A percentile compares a stretch with the other conserved stretches of the same genome.
Evolutionary conservation across 768 basidiomycete genomes (phyloP).

Genomic region (Mycena rosella): DNA sequence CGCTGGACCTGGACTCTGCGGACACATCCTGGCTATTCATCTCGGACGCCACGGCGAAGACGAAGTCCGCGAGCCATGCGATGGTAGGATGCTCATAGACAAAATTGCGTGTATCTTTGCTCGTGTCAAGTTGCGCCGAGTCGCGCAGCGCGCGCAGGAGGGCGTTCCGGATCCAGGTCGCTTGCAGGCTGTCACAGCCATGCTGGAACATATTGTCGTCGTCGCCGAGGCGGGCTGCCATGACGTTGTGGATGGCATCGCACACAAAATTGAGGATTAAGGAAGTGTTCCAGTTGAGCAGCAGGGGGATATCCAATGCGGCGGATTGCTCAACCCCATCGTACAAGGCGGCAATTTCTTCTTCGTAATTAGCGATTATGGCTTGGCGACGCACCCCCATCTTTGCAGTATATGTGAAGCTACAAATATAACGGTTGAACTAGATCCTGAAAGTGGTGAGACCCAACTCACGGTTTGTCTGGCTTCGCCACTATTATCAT

Average conservation of each 20-base stretch:
- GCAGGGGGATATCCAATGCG: constrained; percentile 41
- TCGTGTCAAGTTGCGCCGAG: constrained; percentile 37
- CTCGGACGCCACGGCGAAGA: constrained; percentile 23
- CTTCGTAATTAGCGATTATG: constrained; percentile 52
- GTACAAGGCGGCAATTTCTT: constrained; percentile 56
- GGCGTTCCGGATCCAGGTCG: constrained; percentile 55
- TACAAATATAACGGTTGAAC: constrained; percentile 33
- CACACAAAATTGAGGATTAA: constrained; percentile 47
- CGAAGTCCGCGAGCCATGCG: constrained; percentile 28
- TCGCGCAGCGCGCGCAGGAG: constrained; percentile 51
- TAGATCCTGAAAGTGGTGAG: constrained; percentile 29
- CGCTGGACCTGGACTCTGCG: background rate
- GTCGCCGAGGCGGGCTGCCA: constrained; percentile 43
- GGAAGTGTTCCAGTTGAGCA: constrained; percentile 41
- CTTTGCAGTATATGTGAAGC: constrained; percentile 43
- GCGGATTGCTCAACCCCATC: constrained; percentile 47
- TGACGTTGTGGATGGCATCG: constrained; percentile 48
- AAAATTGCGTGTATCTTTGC: constrained; percentile 45
- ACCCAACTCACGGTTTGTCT: constrained; percentile 51
- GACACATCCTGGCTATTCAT: background rate
- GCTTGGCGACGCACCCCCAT: constrained; percentile 52
- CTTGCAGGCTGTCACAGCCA: constrained; percentile 59
- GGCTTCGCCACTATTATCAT: constrained; percentile 55
- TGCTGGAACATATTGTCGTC: constrained; percentile 54
- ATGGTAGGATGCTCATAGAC: constrained; percentile 54